Evolutionary conservation across 192 early-diverging fungal genomes (phyloP).

Genomic region (Mycoemilia scoparia): DNA sequence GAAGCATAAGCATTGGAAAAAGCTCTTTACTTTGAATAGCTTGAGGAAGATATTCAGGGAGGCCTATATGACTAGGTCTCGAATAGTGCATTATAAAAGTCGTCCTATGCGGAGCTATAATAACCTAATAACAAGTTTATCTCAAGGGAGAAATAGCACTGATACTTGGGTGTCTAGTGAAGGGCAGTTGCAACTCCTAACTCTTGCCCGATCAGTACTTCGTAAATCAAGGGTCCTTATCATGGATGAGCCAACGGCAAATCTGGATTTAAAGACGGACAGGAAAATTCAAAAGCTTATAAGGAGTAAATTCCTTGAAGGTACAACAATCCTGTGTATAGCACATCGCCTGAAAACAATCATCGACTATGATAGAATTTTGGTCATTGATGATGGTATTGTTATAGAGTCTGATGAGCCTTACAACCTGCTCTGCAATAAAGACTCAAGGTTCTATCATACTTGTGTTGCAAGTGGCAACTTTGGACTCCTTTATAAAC

Average conservation of each 20-base stretch:
- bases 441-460: too few species aligned
- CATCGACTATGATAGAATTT: constrained; percentile 27
- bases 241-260: constrained; percentile 50
- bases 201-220: constrained; percentile 57
- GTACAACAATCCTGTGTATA: constrained; percentile 47
- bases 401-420: constrained; percentile 42
- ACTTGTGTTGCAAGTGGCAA: too few species aligned
- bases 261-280: constrained; percentile 22
- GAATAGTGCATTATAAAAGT: too few species aligned
- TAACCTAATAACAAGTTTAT: too few species aligned
- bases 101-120: too few species aligned
- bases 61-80: too few species aligned
- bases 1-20: constrained; percentile 12
- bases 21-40: too few species aligned
- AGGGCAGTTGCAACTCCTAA: constrained; percentile 57
- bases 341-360: constrained; percentile 49
- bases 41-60: too few species aligned
- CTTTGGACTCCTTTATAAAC: too few species aligned
- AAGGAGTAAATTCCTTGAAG: constrained; percentile 22
- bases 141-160: too few species aligned
- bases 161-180: constrained; percentile 11
- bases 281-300: constrained; percentile 32
- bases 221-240: constrained; percentile 41
- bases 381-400: constrained; percentile 38
- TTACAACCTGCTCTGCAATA: constrained; percentile 22